Evolutionary conservation across 306 rosid genomes (phyloP).

Genomic region (Crataegus laevigata): DNA sequence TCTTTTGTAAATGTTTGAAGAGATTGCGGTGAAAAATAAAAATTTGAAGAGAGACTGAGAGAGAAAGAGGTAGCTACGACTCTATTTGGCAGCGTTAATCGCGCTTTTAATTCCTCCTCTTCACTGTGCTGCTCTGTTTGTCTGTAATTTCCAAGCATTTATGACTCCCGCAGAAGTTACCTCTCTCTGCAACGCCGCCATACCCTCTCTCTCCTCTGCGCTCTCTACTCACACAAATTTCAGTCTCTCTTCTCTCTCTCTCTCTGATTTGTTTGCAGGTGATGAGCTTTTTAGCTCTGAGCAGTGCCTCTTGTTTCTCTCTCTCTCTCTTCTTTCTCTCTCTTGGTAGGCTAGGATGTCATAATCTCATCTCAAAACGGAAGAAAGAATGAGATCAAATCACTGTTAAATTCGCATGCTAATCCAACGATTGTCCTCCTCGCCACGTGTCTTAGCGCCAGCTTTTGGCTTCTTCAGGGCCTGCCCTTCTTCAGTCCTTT

Average conservation of each 20-base stretch:
- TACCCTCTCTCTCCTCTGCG: conserved; percentile 37
- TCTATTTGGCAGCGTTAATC: conserved; percentile 38
- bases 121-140: conserved; percentile 1
- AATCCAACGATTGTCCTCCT: background rate
- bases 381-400: conserved; percentile 6
- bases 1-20: background rate
- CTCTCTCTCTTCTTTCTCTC: conserved; percentile 5
- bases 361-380: conserved; percentile 27
- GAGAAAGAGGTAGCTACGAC: conserved; percentile 6
- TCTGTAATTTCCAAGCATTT: conserved; percentile 28
- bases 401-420: conserved; percentile 9
- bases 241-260: background rate
- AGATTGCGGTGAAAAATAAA: background rate
- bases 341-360: conserved; percentile 29
- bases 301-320: conserved; percentile 32
- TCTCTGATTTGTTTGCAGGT: conserved; percentile 12
- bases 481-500: conserved; percentile 41
- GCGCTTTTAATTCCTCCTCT: conserved; percentile 25
- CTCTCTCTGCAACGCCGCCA: conserved; percentile 81
- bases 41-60: background rate
- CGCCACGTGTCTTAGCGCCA: conserved; percentile 44
- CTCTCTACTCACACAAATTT: conserved; percentile 9
- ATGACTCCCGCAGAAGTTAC: conserved; percentile 28
- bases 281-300: conserved; percentile 25
- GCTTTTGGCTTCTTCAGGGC: conserved; percentile 39